Evolutionary conservation across 1,284 basidiomycete genomes (phyloP), one percentile per base, ranked within the genome.

Genomic region (Tremellales sp.): DNA sequence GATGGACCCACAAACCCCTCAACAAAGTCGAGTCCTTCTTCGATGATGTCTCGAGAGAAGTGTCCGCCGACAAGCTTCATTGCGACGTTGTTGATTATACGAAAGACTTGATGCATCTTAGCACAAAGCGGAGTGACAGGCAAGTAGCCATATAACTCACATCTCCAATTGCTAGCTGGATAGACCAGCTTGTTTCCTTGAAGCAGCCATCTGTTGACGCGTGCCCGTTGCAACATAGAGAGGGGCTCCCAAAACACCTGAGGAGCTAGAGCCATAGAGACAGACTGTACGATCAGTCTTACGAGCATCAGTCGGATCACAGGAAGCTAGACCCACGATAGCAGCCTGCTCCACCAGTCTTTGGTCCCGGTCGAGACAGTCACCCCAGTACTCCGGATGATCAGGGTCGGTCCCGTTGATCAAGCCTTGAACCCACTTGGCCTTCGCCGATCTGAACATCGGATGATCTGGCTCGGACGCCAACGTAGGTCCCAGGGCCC

Each of bases 301-400:
- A n/a, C n/a, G n/a, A 85, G 82, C 49, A 39, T 54, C 25, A 57
- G 49, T 39, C 12, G 12, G 40, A 10, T 39, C 15, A 10, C 36
- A n/a, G 7, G 17, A 8, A 39, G 8, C 36, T 10, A 10, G n/a
- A 56, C 61, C 44, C 52, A 62, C 61, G 11, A 65, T 51, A 10
- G 59, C 59, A 17, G 59, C 61, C 54, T 61, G 56, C 45, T 65
- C 63, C 2, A 65, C 63, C 43, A 56, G 59, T 19, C 61, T 36
- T 49, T 65, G 63, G 46, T 65, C 63, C n/a, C 36, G 33, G 15
- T 49, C 40, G 6, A 6, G 40, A 24, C 37, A 47, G 22, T 54
- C 48, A 1, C 63, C 63, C 63, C 63, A 65, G 46, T 57, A 63
- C 48, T 65, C 62, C 15, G 45, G 49, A 21, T 43, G 47, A 5